Conservation (phyloP, 495 filamentous ascomycete genomes). For the Bathelium albidoporum region DNA sequence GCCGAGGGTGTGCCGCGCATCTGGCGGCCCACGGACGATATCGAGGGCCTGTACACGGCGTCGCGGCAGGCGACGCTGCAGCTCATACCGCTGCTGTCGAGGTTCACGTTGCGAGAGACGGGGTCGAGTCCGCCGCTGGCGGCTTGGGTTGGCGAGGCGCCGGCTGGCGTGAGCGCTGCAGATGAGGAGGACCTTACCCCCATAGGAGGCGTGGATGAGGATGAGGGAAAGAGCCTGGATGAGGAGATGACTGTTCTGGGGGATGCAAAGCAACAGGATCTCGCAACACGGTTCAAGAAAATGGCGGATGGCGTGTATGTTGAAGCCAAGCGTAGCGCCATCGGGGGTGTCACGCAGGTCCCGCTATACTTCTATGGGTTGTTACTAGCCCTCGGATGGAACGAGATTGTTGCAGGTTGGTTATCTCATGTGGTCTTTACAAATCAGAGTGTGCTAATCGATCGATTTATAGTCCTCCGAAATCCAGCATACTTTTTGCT, state of each 20-base stretch:
- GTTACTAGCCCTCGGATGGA: conserved; percentile 86
- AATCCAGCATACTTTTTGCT: conserved; percentile 90
- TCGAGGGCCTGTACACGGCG: conserved; percentile 84
- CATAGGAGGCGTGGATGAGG: conserved; percentile 84
- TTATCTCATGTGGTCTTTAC: conserved; percentile 8
- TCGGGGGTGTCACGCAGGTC: conserved; percentile 89
- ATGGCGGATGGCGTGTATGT: conserved; percentile 94
- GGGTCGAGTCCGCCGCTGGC: conserved; percentile 67
- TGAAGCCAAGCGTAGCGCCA: conserved; percentile 91
- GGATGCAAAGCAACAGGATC: conserved; percentile 77
- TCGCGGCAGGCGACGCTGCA: conserved; percentile 84
- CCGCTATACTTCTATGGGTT: conserved; percentile 90
- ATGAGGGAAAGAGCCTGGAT: conserved; percentile 83
- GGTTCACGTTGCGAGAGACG: conserved; percentile 64
- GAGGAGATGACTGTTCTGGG: conserved; percentile 92
- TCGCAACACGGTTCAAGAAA: conserved; percentile 93
- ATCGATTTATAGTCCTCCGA: conserved; percentile 55
- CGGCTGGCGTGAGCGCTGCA: conserved; percentile 61
- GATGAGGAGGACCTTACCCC: conserved; percentile 83
- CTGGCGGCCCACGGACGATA: conserved; percentile 95
- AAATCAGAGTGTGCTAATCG: conserved; percentile 9
- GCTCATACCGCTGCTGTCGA: conserved; percentile 77
- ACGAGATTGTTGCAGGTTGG: conserved; percentile 87
- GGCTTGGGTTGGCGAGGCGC: conserved; percentile 70
- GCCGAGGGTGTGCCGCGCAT: conserved; percentile 89